These are phyloP conservation scores for Pterula multifida DNA, from an alignment of 1,284 basidiomycete species.

Conservation along the genomic window DNA sequence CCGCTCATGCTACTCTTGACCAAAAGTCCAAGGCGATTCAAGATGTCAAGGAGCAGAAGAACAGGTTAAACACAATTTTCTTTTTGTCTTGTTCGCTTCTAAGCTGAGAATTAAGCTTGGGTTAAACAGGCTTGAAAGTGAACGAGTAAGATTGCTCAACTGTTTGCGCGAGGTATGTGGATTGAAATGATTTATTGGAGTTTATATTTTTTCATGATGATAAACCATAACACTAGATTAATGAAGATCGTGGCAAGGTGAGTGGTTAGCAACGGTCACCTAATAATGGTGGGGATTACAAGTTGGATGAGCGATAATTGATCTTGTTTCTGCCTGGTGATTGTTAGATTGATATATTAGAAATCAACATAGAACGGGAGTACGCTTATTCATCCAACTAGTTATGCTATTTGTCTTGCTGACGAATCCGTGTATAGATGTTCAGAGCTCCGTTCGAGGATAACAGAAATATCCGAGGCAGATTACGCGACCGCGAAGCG, in stretches of 20 bases:
- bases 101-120: neutral
- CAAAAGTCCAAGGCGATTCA: conserved; percentile 65
- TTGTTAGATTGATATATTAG: neutral
- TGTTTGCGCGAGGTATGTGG: conserved; percentile 50
- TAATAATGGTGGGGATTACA: too few relatives aligned
- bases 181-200: conserved; percentile 3
- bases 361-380: neutral
- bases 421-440: conserved; percentile 28
- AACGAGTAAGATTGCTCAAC: conserved; percentile 50
- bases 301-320: neutral
- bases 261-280: conserved; percentile 8
- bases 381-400: neutral
- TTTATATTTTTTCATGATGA: neutral
- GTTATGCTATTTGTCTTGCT: too few relatives aligned
- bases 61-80: conserved; percentile 39
- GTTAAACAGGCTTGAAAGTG: conserved; percentile 52
- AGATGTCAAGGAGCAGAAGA: conserved; percentile 70
- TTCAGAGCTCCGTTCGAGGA: conserved; percentile 48
- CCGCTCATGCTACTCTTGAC: conserved; percentile 64
- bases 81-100: conserved; percentile 5
- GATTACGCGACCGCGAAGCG: conserved; percentile 61
- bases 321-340: conserved; percentile 2
- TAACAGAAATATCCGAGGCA: conserved; percentile 52
- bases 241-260: conserved; percentile 69
- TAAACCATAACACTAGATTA: conserved; percentile 34